Conservation (phyloP, 1,139 yeast genomes). For the Kluyveromyces sp. region DNA sequence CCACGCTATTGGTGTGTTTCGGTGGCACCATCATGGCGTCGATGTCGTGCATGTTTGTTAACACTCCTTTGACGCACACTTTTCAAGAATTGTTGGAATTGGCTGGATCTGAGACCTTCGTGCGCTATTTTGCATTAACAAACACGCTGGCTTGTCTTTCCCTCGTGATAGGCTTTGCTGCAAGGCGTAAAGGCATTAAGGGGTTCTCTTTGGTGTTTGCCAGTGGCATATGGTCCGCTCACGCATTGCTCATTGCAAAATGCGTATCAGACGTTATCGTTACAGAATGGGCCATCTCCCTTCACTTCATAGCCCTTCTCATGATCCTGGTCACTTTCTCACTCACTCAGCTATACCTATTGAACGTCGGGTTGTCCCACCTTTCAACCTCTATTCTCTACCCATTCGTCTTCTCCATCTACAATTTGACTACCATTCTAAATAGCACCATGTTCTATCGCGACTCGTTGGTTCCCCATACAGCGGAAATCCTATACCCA, state of each 20-base stretch:
- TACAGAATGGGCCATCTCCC: constrained; percentile 26
- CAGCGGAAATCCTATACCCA: constrained; percentile 2
- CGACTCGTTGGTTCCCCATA: constrained; percentile 24
- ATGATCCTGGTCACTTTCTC: constrained; percentile 45
- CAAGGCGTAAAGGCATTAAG: background rate
- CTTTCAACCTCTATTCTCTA: constrained; percentile 74
- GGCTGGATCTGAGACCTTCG: constrained; percentile 35
- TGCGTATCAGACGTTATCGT: constrained; percentile 65
- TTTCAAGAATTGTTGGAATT: constrained; percentile 39
- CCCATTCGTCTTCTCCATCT: constrained; percentile 80
- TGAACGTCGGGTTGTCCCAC: constrained; percentile 65
- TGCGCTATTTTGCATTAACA: constrained; percentile 38
- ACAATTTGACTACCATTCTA: constrained; percentile 63
- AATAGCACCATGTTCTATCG: constrained; percentile 65
- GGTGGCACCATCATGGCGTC: constrained; percentile 82
- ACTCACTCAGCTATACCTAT: constrained; percentile 63
- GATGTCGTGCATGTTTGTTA: constrained; percentile 34
- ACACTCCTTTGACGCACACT: constrained; percentile 42
- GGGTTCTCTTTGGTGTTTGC: constrained; percentile 9
- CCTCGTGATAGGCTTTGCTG: constrained; percentile 18
- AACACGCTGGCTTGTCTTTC: constrained; percentile 26
- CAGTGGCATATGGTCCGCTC: constrained; percentile 79
- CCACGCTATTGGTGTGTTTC: constrained; percentile 58
- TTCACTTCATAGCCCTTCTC: constrained; percentile 26
- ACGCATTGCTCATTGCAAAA: constrained; percentile 77